Evolutionary conservation across 2,329 filamentous ascomycete species (phyloP).

Genomic region (Fusarium agapanthi): DNA sequence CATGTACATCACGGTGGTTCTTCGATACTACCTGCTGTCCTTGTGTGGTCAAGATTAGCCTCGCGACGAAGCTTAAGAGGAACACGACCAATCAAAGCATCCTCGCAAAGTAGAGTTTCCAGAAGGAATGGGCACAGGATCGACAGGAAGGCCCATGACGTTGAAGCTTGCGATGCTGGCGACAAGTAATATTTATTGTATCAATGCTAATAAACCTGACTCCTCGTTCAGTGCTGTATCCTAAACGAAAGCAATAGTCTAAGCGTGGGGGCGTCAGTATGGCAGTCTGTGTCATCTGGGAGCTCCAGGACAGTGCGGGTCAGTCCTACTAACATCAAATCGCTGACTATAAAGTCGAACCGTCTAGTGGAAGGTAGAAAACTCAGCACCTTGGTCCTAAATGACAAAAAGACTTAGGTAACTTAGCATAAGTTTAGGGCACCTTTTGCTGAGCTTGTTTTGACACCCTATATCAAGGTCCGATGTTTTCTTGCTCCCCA

Average conservation of each 20-base stretch:
- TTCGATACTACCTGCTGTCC: not conserved
- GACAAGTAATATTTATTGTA: constrained; percentile 2
- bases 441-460: not conserved
- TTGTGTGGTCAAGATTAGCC: not conserved
- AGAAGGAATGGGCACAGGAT: constrained; percentile 5
- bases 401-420: not conserved
- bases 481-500: not conserved
- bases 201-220: not conserved
- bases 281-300: not conserved
- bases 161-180: not conserved
- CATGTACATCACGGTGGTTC: not conserved
- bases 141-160: constrained; percentile 17
- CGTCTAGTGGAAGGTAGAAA: not conserved
- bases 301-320: constrained; percentile 1
- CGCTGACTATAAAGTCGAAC: not conserved
- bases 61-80: not conserved
- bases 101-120: constrained; percentile 1
- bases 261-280: constrained; percentile 18
- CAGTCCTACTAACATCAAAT: not conserved
- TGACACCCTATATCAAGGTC: not conserved
- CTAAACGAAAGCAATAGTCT: not conserved
- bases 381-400: not conserved
- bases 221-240: not conserved
- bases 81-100: not conserved
- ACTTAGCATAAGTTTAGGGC: not conserved